Evolutionary conservation across 805 yeast genomes (phyloP), one percentile per base, ranked within the genome.

Genomic region (Monosporozyma servazzii): DNA sequence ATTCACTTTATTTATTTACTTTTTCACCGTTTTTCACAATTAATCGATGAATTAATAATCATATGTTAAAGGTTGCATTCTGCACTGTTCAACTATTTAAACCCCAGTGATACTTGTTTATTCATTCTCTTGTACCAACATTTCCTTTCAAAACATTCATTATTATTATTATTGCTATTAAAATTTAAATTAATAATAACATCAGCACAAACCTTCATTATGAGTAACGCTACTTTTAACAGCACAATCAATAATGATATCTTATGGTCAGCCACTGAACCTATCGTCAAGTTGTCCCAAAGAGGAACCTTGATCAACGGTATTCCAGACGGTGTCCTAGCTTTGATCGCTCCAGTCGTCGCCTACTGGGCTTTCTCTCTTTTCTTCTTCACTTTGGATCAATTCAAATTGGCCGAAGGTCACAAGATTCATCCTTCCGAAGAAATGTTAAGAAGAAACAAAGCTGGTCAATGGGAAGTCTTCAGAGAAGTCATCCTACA

Each of bases 341-440:
- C 96, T 1, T 68, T 90, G 44, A 69, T 80, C 2, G 74, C 82
- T 1, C 98, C 99, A 1, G 77, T 93, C 3, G 72, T 81, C 2
- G 89, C 84, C 2, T 93, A 93, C 67, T 93, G 98, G 98, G 52
- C 70, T 1, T 80, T 82, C 59, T 85, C 96, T 3, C 62, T 78
- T 27, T 68, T 86, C 55, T 93, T 86, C 76, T 88, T 84, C 63
- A 54, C 84, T 8, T 70, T 90, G 48, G 98, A 93, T 66, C 76
- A 76, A 43, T 79, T 76, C 58, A 79, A 87, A 63, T 71, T 88
- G 56, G 88, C 90, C 44, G 96, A 87, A 61, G 73, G 77, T 64
- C 88, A 87, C 70, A 76, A 98, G 58, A 88, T 93, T 49, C 99
- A 93, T 67, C 90, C 98, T 20, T 82, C 90, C 39, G 95, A 85